Conservation (phyloP, 2,329 filamentous ascomycete species). For the Tolypocladium inflatum region DNA sequence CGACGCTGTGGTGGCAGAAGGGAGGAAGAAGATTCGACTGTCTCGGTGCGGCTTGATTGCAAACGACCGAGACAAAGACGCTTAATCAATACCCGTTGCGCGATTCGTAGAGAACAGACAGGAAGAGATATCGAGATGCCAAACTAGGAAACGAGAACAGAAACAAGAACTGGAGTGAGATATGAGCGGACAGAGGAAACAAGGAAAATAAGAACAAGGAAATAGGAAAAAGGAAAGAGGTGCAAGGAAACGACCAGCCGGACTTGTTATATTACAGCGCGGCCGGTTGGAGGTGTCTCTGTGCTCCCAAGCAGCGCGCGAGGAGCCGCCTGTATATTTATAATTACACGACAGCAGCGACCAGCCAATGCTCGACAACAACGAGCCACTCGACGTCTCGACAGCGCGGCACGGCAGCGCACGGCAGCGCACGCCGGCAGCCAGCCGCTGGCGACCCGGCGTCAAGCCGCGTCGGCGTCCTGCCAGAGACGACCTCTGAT, state of each 20-base stretch:
- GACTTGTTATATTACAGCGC: not conserved
- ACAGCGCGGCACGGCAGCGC: not conserved
- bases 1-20: conserved; percentile 9
- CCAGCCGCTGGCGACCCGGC: not conserved
- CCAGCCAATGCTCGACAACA: not conserved
- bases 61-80: not conserved
- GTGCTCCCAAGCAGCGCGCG: not conserved
- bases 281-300: not conserved
- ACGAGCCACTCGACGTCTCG: no score
- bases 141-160: not conserved
- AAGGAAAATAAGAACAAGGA: not conserved
- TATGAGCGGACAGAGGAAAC: not conserved
- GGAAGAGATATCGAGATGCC: not conserved
- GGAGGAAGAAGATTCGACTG: conserved; percentile 6
- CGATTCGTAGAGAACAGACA: not conserved
- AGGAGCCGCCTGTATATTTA: not conserved
- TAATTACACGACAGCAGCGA: not conserved
- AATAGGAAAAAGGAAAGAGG: not conserved
- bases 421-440: no score
- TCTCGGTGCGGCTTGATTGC: not conserved
- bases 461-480: not conserved
- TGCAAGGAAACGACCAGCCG: not conserved
- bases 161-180: not conserved
- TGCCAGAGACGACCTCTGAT: not conserved
- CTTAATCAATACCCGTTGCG: not conserved